These are phyloP conservation scores for Syzygium grande DNA, from an alignment of 345 rosid genomes.

Conservation along the genomic window DNA sequence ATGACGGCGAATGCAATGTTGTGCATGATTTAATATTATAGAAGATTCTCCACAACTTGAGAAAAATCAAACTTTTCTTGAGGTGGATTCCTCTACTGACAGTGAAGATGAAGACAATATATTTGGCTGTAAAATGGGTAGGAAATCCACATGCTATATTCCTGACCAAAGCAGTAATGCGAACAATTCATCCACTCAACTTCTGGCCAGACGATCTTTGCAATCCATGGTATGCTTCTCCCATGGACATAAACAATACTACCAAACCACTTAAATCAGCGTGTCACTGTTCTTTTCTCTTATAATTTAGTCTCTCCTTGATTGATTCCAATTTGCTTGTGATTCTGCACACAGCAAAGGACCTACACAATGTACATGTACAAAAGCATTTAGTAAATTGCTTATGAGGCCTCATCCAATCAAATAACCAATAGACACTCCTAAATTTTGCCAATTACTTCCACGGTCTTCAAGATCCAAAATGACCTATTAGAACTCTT, in stretches of 20 bases:
- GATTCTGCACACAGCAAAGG: too few species aligned
- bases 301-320: too few species aligned
- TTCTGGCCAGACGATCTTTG: constrained; percentile 11
- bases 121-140: constrained; percentile 6
- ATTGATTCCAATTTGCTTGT: too few species aligned
- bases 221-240: not conserved
- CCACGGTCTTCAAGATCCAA: not conserved
- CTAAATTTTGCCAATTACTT: not conserved
- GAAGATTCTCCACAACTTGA: constrained; percentile 48
- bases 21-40: constrained; percentile 20
- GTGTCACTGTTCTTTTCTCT: too few species aligned
- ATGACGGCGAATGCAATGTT: constrained; percentile 1
- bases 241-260: too few species aligned
- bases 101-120: not conserved
- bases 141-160: constrained; percentile 2
- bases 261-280: too few species aligned
- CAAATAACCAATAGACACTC: too few species aligned
- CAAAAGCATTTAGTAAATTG: too few species aligned
- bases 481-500: not conserved
- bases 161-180: not conserved
- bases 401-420: too few species aligned
- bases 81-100: too few species aligned
- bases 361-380: too few species aligned
- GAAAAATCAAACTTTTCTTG: not conserved
- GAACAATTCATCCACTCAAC: not conserved